Conservation (phyloP, 176 grass and related monocot species). For the Puya raimondii region DNA sequence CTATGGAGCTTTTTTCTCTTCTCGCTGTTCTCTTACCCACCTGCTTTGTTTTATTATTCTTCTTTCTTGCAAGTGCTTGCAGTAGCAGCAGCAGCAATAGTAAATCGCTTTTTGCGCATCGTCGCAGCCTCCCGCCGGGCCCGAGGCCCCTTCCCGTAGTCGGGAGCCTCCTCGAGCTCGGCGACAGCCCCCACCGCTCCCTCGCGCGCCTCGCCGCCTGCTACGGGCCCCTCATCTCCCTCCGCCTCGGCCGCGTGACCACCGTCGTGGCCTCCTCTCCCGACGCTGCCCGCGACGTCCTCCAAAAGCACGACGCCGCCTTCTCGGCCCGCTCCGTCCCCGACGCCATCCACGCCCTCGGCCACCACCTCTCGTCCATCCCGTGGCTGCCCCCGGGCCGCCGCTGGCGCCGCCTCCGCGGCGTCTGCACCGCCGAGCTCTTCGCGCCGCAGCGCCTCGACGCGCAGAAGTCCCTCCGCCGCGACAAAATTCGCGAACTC, state of each 20-base stretch:
- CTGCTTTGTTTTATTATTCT: too few species aligned
- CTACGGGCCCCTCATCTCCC: conserved; percentile 6
- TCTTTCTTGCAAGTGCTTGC: too few species aligned
- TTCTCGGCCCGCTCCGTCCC: conserved; percentile 21
- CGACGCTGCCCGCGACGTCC: conserved; percentile 13
- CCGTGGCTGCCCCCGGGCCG: conserved; percentile 12
- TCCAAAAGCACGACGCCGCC: conserved; percentile 24
- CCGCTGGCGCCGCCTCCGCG: conserved; percentile 29
- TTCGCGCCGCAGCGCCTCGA: conserved; percentile 25
- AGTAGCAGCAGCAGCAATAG: too few species aligned
- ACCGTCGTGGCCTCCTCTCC: conserved; percentile 31
- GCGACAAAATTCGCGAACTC: conserved; percentile 20
- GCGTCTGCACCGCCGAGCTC: conserved; percentile 27
- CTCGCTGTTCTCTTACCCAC: too few species aligned
- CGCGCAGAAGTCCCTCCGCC: conserved; percentile 11
- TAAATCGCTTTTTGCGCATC: too few species aligned
- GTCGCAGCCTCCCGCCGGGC: conserved; percentile 1
- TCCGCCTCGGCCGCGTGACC: conserved; percentile 15
- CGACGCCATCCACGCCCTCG: conserved; percentile 1
- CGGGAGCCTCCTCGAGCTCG: conserved; percentile 9
- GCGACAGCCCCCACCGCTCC: conserved; percentile 6
- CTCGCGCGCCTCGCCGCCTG: neutral
- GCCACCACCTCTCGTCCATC: conserved; percentile 8
- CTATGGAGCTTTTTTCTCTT: too few species aligned
- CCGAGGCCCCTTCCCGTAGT: neutral